Evolutionary conservation across 345 rosid genomes (phyloP).

Genomic region (Pelargonium nanum): DNA sequence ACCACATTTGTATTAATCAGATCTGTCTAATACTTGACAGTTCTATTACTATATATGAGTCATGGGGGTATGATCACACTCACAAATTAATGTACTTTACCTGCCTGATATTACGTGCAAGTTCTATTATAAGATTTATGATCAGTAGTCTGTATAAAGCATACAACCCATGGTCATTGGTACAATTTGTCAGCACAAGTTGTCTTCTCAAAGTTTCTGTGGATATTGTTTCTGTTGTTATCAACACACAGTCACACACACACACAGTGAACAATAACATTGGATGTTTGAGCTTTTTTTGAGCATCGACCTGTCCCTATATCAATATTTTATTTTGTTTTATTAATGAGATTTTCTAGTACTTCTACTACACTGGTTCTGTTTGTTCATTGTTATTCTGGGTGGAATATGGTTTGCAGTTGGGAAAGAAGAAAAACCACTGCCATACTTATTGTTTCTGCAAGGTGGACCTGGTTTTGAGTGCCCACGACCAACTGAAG

Average conservation of each 20-base stretch:
- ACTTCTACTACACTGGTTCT: not conserved
- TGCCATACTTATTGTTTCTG: slow-evolving; percentile 68
- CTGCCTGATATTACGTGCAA: not conserved
- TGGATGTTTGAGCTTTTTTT: too few species aligned
- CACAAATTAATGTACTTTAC: too few species aligned
- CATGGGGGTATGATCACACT: too few species aligned
- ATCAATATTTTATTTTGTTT: too few species aligned
- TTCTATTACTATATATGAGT: too few species aligned
- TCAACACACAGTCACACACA: not conserved
- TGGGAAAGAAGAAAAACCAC: slow-evolving; percentile 63
- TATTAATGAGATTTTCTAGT: not conserved
- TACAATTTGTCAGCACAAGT: not conserved
- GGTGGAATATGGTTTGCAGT: slow-evolving; percentile 28
- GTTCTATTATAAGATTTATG: not conserved
- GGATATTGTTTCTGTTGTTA: too few species aligned
- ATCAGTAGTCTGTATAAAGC: not conserved
- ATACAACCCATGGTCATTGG: not conserved
- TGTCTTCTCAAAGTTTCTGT: not conserved
- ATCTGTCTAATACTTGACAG: not conserved
- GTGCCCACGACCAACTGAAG: slow-evolving; percentile 73
- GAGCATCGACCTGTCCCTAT: too few species aligned
- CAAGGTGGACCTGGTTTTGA: slow-evolving; percentile 99
- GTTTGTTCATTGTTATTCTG: slow-evolving; percentile 1
- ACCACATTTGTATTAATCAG: not conserved
- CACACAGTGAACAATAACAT: not conserved